Percentiles rank a stretch among this genome's conserved stretches.
These are phyloP conservation scores for Fragaria nilgerrensis DNA, from an alignment of 306 rosid genomes.

Conservation along the genomic window DNA sequence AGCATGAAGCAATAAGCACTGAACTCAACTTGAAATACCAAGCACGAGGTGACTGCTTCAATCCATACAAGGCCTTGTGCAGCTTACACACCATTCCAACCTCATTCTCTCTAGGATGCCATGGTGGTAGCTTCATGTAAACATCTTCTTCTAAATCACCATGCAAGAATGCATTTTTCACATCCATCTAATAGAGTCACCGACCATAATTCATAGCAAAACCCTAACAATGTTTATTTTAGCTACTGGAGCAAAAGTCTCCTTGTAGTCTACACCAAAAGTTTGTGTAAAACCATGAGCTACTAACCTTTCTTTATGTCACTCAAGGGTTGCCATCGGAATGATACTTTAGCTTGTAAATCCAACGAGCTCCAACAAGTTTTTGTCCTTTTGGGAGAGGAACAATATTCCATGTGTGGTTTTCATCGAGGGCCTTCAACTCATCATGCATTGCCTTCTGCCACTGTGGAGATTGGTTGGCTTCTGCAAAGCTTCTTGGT, in stretches of 20 bases:
- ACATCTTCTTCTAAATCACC: not conserved
- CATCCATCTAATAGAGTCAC: not conserved
- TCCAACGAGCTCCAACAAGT: not conserved
- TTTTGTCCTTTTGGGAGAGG: not conserved
- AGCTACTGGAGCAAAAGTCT: not conserved
- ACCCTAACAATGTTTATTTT: not conserved
- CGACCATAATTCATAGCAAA: fast-evolving
- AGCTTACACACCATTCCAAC: not conserved
- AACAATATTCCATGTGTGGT: not conserved
- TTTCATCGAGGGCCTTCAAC: not conserved
- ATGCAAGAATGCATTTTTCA: not conserved
- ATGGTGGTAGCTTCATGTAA: not conserved
- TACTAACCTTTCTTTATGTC: not conserved
- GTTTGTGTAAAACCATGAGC: not conserved
- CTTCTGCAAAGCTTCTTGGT: not conserved
- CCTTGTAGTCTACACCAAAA: not conserved
- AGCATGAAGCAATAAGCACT: not conserved
- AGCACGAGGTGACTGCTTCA: not conserved
- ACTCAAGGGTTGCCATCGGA: not conserved
- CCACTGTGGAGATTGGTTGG: not conserved
- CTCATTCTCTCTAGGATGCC: not conserved
- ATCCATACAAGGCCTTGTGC: not conserved
- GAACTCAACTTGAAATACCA: not conserved
- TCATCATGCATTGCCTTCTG: not conserved
- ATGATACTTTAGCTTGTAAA: not conserved